Evolutionary conservation across 306 rosid genomes (phyloP), one percentile per base, ranked within the genome.

Genomic region (Cyamopsis tetragonoloba): DNA sequence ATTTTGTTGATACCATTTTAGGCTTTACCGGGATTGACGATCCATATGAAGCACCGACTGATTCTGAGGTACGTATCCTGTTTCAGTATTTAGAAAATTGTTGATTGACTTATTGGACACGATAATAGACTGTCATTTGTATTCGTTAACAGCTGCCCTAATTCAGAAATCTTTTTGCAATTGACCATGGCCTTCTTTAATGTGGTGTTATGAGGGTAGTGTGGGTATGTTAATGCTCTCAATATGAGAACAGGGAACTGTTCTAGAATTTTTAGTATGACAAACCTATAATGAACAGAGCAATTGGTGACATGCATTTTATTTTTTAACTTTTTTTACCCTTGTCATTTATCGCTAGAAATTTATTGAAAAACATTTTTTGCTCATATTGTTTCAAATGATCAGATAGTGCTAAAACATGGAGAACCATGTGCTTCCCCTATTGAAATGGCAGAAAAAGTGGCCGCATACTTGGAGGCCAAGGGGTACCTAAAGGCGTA

Each of bases 21-120:
- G 95, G 91, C 67, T 88, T 88, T 76, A 88, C 95, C 12, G 95
- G 95, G 69, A 83, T 88, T 44, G 95, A 88, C 73, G 95, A 88
- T 84, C 95, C 95, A 13, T 88, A 88, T 2, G 95, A 88, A 76
- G 15, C 71, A 8, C 95, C 95, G 1, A 46, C 73, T 28, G 78
- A 78, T 47, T 79, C 82, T 53, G 91, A 86, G 95, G 95, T 88
- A 75, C 12, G 64, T 66, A 27, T 55, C 37, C 43, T 51, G 62
- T 68, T 20, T 76, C 1, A 39, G 41, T 50, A 68, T 42, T 54
- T 41, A 26, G 30, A 55, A 10, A 17, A 26, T 11, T 2, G 43
- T 42, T 54, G 35, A 54, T 57, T 24, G 27, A 19, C 77, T 9
- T 24, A 12, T 58, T 34, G 47, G 26, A 20, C 30, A 34, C 5